A percentile compares a stretch with the other conserved stretches of the same genome.
Evolutionary conservation across 2,329 filamentous ascomycete species (phyloP).

Genomic region (Aspergillus arachidicola): DNA sequence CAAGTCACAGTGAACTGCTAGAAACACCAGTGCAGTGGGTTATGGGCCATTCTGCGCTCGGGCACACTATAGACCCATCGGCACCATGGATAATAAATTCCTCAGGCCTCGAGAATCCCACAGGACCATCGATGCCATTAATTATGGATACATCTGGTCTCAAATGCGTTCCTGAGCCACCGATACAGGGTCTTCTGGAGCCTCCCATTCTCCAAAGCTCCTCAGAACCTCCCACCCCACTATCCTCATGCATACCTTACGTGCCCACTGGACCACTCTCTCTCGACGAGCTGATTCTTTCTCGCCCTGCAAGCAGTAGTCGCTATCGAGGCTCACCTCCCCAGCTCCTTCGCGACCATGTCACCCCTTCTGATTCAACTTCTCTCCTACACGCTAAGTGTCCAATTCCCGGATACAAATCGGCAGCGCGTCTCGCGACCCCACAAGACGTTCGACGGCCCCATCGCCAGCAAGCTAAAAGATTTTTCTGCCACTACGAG

Average conservation of each 20-base stretch:
- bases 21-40: not conserved
- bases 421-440: not conserved
- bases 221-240: not conserved
- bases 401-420: not conserved
- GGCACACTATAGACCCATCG: not conserved
- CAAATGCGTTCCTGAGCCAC: not conserved
- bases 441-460: not conserved
- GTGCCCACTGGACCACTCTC: not conserved
- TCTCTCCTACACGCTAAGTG: not conserved
- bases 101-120: not conserved
- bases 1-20: not conserved
- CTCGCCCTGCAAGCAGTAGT: not conserved
- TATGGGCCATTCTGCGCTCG: not conserved
- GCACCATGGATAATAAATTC: not conserved
- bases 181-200: not conserved
- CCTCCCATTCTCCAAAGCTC: not conserved
- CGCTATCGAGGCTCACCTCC: not conserved
- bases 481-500: not conserved
- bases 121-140: not conserved
- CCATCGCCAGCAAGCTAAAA: not conserved
- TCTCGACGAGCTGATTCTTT: not conserved
- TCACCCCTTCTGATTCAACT: not conserved
- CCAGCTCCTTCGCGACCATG: not conserved
- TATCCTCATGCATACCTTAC: not conserved
- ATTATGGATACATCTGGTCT: not conserved